A percentile compares a stretch with the other conserved stretches of the same genome.
These are phyloP conservation scores for Penicillium sp. DNA, from an alignment of 2,329 filamentous ascomycete species.

Conservation along the genomic window DNA sequence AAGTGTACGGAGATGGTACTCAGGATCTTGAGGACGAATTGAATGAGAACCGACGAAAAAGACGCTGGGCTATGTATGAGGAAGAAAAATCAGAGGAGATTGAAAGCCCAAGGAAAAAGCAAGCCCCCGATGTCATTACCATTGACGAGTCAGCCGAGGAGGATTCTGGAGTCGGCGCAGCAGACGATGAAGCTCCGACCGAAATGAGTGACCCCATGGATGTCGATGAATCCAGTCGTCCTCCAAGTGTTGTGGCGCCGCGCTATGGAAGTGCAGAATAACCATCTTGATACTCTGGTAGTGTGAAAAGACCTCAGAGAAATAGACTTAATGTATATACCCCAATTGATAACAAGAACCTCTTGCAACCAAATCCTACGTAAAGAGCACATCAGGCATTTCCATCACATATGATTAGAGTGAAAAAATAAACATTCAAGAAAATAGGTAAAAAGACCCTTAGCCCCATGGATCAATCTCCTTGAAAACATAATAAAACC, in stretches of 20 bases:
- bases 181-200: neutral
- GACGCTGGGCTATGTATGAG: conserved; percentile 21
- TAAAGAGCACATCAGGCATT: neutral
- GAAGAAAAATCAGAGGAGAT: neutral
- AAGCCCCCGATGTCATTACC: neutral
- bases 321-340: neutral
- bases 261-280: neutral
- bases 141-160: conserved; percentile 4
- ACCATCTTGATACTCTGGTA: neutral
- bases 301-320: neutral
- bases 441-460: conserved; percentile 9
- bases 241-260: neutral
- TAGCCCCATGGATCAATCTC: conserved; percentile 9
- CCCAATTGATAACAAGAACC: neutral
- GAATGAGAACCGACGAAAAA: conserved; percentile 31
- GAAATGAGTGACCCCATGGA: neutral
- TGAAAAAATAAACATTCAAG: conserved; percentile 21
- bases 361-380: neutral
- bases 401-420: conserved; percentile 24
- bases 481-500: conserved; percentile 1
- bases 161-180: conserved; percentile 3
- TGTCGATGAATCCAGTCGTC: neutral
- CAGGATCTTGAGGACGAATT: conserved; percentile 32
- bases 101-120: neutral
- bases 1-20: conserved; percentile 38